These are phyloP conservation scores for Gossypium longicalyx DNA, from an alignment of 345 rosid species.

Conservation along the genomic window DNA sequence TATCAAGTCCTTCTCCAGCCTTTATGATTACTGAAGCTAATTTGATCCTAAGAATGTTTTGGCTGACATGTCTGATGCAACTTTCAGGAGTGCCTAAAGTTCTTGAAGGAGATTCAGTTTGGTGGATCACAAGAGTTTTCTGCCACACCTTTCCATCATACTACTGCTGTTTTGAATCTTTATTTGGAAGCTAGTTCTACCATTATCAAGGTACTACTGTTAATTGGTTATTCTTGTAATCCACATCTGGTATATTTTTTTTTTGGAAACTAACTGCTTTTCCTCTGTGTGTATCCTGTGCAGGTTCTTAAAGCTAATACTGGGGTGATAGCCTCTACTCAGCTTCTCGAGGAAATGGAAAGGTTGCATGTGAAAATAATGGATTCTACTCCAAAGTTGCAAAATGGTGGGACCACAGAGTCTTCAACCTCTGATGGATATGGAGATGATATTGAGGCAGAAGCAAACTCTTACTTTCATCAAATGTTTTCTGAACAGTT, in stretches of 20 bases:
- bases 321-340: conserved; percentile 39
- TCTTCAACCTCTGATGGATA: conserved; percentile 60
- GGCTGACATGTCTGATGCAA: conserved; percentile 22
- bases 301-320: conserved; percentile 69
- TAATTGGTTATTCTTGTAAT: neutral
- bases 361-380: conserved; percentile 45
- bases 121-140: conserved; percentile 61
- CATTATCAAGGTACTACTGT: conserved; percentile 57
- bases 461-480: conserved; percentile 93
- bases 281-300: conserved; percentile 1
- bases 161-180: conserved; percentile 47
- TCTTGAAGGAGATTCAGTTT: conserved; percentile 64
- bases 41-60: conserved; percentile 8
- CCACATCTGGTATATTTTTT: neutral
- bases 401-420: conserved; percentile 67
- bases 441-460: conserved; percentile 80
- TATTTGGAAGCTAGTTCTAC: conserved; percentile 56
- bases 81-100: conserved; percentile 83
- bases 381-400: conserved; percentile 57
- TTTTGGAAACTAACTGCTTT: neutral
- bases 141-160: conserved; percentile 49
- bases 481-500: conserved; percentile 89
- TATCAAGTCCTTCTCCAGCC: neutral
- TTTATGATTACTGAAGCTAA: neutral
- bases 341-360: conserved; percentile 70